Evolutionary conservation across 2,329 filamentous ascomycete species (phyloP).

Genomic region (Cercospora sojina): DNA sequence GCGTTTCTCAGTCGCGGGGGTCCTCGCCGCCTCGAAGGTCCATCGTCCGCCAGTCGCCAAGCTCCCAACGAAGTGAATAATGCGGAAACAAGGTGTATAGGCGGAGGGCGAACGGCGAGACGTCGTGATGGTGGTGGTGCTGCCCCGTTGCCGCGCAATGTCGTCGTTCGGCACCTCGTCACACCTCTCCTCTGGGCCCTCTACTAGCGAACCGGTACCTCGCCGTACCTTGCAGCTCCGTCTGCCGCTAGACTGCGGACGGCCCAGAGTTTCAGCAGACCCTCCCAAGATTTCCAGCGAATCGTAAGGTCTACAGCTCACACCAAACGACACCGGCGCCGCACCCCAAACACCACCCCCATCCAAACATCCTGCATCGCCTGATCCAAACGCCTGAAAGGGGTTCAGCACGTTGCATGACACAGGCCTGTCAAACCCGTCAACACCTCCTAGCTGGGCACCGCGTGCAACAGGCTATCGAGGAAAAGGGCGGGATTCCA

Average conservation of each 20-base stretch:
- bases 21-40: neutral
- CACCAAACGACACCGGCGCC: slow-evolving; percentile 2
- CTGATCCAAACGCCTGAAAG: slow-evolving; percentile 1
- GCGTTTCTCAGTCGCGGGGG: neutral
- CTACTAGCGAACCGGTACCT: neutral
- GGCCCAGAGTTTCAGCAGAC: slow-evolving; percentile 1
- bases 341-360: neutral
- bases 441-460: neutral
- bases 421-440: neutral
- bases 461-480: neutral
- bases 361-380: slow-evolving; percentile 4
- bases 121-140: neutral
- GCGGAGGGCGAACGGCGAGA: neutral
- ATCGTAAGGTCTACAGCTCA: neutral
- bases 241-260: neutral
- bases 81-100: neutral
- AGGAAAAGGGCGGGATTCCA: neutral
- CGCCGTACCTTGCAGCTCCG: slow-evolving; percentile 1
- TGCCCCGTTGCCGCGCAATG: neutral
- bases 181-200: neutral
- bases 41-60: neutral
- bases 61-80: neutral
- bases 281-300: neutral
- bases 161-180: slow-evolving; percentile 5
- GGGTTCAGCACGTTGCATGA: neutral